phyloP scores from a whole-genome alignment of 2,329 filamentous ascomycete species.

The Diplodia scrobiculata region DNA sequence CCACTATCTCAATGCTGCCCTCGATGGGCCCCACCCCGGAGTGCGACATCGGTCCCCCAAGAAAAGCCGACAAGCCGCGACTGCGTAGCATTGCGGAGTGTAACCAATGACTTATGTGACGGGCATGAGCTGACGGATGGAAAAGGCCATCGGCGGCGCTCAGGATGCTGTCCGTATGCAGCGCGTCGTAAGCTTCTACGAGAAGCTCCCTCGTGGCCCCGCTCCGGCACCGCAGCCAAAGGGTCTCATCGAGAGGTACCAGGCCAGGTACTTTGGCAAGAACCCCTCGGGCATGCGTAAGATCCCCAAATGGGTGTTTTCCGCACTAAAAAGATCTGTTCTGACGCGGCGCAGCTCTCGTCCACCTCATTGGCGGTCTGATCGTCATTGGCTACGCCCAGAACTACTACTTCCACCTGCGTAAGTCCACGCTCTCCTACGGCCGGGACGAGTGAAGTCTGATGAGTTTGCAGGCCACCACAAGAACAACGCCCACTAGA shows the following conservation, averaged over 20 bases:
- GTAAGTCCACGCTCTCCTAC: slow-evolving; percentile 61
- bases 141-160: slow-evolving; percentile 86
- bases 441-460: slow-evolving; percentile 28
- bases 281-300: slow-evolving; percentile 85
- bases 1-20: not conserved
- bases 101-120: slow-evolving; percentile 30
- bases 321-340: slow-evolving; percentile 4
- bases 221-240: slow-evolving; percentile 80
- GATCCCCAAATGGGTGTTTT: slow-evolving; percentile 42
- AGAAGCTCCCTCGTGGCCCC: slow-evolving; percentile 90
- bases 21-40: not conserved
- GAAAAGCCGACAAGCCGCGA: slow-evolving; percentile 14
- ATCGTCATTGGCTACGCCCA: slow-evolving; percentile 87
- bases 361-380: slow-evolving; percentile 79
- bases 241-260: slow-evolving; percentile 85
- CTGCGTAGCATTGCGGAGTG: not conserved
- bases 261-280: slow-evolving; percentile 87
- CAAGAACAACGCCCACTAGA: slow-evolving; percentile 99
- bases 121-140: slow-evolving; percentile 34
- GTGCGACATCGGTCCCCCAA: slow-evolving; percentile 18
- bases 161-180: slow-evolving; percentile 98
- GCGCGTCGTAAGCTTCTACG: slow-evolving; percentile 97
- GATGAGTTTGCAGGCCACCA: slow-evolving; percentile 73
- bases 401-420: slow-evolving; percentile 99
- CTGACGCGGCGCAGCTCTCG: slow-evolving; percentile 65